Percentiles rank a stretch among this genome's conserved stretches.
Conservation (phyloP, 1,284 basidiomycete genomes). For the Moesziomyces parantarcticus region DNA sequence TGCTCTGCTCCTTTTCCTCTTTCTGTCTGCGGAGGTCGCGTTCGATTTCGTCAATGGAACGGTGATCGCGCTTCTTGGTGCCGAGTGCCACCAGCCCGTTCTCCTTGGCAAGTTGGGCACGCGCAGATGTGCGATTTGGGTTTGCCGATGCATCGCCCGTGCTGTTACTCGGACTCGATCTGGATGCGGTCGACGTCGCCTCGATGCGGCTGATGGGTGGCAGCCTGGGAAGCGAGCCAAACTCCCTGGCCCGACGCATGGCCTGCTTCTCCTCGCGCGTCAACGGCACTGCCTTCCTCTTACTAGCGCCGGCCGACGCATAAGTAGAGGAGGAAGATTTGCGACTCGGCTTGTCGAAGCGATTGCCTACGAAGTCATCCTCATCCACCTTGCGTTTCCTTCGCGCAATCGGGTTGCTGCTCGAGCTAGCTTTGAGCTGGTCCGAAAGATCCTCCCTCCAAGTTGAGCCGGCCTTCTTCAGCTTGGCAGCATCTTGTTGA, state of each 20-base stretch:
- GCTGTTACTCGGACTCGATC: constrained; percentile 16
- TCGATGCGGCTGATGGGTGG: constrained; percentile 17
- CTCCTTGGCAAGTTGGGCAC: constrained; percentile 13
- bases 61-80: constrained; percentile 45
- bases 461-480: constrained; percentile 25
- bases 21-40: constrained; percentile 44
- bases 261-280: constrained; percentile 56
- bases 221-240: constrained; percentile 28
- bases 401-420: constrained; percentile 3
- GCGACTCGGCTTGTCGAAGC: constrained; percentile 26
- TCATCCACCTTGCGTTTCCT: constrained; percentile 40
- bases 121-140: constrained; percentile 5
- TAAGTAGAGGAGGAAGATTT: background rate
- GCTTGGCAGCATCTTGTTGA: background rate
- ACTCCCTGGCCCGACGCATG: constrained; percentile 37
- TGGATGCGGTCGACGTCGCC: constrained; percentile 9
- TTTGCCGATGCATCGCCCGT: constrained; percentile 11
- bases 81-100: constrained; percentile 47
- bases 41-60: constrained; percentile 57
- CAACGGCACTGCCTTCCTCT: constrained; percentile 30
- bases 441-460: constrained; percentile 37
- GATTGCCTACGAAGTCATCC: constrained; percentile 50
- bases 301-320: constrained; percentile 12
- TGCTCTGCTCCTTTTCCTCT: constrained; percentile 22
- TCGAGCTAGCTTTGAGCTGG: constrained; percentile 12